A percentile compares a stretch with the other conserved stretches of the same genome.
These are phyloP conservation scores for Tricholoma matsutake DNA, from an alignment of 768 basidiomycete species.

Conservation along the genomic window DNA sequence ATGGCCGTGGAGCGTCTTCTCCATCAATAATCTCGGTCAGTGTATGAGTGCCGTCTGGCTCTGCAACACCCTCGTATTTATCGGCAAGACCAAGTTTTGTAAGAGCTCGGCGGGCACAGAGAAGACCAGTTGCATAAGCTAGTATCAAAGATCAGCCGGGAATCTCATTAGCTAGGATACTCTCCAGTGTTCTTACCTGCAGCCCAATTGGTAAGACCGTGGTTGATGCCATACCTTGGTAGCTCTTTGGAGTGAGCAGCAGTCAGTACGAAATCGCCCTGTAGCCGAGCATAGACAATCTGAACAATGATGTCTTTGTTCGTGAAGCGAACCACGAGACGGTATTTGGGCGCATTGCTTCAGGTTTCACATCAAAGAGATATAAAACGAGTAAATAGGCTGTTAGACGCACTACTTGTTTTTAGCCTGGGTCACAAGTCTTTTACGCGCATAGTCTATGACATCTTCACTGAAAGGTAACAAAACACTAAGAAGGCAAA, in stretches of 20 bases:
- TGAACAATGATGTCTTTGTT: slow-evolving; percentile 96
- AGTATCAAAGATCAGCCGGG: slow-evolving; percentile 4
- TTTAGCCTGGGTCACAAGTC: slow-evolving; percentile 96
- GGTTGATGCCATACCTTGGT: slow-evolving; percentile 93
- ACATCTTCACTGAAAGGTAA: slow-evolving; percentile 12
- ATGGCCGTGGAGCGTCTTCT: slow-evolving; percentile 95
- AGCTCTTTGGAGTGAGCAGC: slow-evolving; percentile 90
- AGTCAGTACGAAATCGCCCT: slow-evolving; percentile 92
- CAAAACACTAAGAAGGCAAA: slow-evolving; percentile 6
- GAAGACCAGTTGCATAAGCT: slow-evolving; percentile 98
- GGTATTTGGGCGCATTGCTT: slow-evolving; percentile 94
- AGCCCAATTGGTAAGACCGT: slow-evolving; percentile 98
- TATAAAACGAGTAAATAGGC: not conserved
- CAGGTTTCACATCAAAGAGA: not conserved
- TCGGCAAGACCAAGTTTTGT: slow-evolving; percentile 95
- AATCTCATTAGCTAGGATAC: not conserved
- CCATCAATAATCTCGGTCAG: slow-evolving; percentile 85
- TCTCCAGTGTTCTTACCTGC: slow-evolving; percentile 55
- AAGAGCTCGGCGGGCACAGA: slow-evolving; percentile 91
- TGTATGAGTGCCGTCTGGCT: slow-evolving; percentile 84
- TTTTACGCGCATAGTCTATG: slow-evolving; percentile 95
- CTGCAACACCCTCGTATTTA: slow-evolving; percentile 93
- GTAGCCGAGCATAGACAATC: slow-evolving; percentile 94
- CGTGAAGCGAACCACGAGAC: slow-evolving; percentile 98
- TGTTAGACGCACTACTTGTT: slow-evolving; percentile 83